Conservation (phyloP, 805 yeast species). For the Soucietia sequanensis region DNA sequence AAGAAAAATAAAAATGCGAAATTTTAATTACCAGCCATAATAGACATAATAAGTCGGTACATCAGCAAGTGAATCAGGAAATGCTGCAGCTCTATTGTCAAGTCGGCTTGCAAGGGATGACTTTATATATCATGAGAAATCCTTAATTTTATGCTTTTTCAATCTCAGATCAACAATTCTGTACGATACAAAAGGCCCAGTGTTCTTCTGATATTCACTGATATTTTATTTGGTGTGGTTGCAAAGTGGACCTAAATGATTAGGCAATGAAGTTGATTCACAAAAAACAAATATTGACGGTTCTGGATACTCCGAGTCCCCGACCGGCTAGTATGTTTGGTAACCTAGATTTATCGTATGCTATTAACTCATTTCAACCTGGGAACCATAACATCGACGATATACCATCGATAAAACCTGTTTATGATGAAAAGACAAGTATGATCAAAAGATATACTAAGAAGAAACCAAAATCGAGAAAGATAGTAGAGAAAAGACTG, state of each 20-base stretch:
- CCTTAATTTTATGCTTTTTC: too few relatives aligned
- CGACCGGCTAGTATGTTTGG: constrained; percentile 19
- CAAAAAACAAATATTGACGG: constrained; percentile 19
- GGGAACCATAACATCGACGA: constrained; percentile 22
- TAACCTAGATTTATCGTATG: constrained; percentile 27
- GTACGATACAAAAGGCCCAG: background rate
- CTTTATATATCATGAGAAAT: too few relatives aligned
- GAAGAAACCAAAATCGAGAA: background rate
- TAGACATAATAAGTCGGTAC: too few relatives aligned
- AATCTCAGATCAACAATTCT: too few relatives aligned
- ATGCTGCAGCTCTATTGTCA: too few relatives aligned
- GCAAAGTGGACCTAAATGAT: too few relatives aligned
- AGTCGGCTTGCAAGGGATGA: too few relatives aligned
- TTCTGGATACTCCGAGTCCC: constrained; percentile 22
- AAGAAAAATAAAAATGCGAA: too few relatives aligned
- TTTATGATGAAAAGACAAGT: constrained; percentile 19
- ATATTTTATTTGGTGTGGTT: too few relatives aligned
- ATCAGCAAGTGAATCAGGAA: too few relatives aligned
- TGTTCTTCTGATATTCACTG: too few relatives aligned
- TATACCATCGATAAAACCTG: constrained; percentile 27
- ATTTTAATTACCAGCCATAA: too few relatives aligned
- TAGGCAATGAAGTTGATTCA: background rate
- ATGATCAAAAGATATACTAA: constrained; percentile 16
- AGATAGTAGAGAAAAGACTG: constrained; percentile 10
- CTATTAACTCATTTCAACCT: constrained; percentile 27